phyloP scores from a whole-genome alignment of 306 rosid genomes.

The Rubus parviflorus region DNA sequence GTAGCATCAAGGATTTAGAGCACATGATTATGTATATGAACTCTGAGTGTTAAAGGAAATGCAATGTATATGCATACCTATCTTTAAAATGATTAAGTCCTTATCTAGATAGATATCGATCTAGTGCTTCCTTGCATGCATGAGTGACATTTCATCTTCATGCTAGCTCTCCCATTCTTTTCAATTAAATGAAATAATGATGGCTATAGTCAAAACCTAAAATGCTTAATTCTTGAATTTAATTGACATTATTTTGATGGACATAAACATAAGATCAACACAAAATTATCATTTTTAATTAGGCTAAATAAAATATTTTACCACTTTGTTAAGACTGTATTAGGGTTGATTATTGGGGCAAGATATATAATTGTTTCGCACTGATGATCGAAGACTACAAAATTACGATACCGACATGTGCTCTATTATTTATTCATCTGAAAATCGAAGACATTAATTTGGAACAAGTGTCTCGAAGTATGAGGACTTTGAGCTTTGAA shows the following conservation, averaged over 20 bases:
- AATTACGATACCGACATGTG: neutral
- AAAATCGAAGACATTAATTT: neutral
- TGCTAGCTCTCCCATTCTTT: neutral
- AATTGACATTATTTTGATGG: neutral
- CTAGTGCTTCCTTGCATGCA: neutral
- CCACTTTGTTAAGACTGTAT: neutral
- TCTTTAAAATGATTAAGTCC: neutral
- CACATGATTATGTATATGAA: neutral
- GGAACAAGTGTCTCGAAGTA: conserved; percentile 4
- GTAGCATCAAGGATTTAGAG: neutral
- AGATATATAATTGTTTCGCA: neutral
- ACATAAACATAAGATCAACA: neutral
- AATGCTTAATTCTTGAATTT: neutral
- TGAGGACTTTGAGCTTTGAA: conserved; percentile 16
- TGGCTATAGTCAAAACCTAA: neutral
- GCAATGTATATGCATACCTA: neutral
- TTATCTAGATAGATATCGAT: neutral
- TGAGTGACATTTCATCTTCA: neutral
- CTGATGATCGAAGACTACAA: neutral
- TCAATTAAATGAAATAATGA: neutral
- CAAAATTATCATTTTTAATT: neutral
- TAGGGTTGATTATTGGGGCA: neutral
- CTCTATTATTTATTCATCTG: neutral
- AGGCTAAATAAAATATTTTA: neutral
- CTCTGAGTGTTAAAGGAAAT: neutral